Evolutionary conservation across 2,329 filamentous ascomycete genomes (phyloP), one percentile per base, ranked within the genome.

Genomic region (Apiospora sp.): DNA sequence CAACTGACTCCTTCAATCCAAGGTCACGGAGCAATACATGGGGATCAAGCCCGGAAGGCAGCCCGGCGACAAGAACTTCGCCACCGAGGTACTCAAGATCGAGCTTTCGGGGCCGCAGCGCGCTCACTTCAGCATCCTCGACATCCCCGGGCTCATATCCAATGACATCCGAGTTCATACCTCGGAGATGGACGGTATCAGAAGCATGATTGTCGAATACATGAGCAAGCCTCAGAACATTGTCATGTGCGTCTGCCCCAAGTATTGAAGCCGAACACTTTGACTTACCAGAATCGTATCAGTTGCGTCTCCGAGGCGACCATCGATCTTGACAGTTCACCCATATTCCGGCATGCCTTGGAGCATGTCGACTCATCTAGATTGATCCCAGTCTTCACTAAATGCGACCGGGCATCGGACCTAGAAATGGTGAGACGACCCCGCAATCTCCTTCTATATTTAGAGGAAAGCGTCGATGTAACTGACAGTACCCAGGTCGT

Each of bases 361-460:
- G 46, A 75, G 1, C 51, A 80, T 24, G 79, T 81, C 2, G 75
- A 79, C 2, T 78, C 77, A 14, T 75, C 75, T 1, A 77, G 81
- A 2, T 74, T 82, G n/a, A 76, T 84, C 22, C 80, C 82, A 0
- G 82, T 83, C 0, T 80, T 83, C 41, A 84, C 82, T 0, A 83
- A 83, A 71, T 83, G 82, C 54, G 82, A 84, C n/a, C 75, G 76
- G 70, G 68, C 75, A 13, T 68, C 72, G 3, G 72, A 78, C 48
- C 72, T 75, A 6, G 71, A 74, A 44, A 71, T 72, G 58, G 75
- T 75, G 7, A 64, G 58, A 37, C 12, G 27, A 34, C 16, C 30
- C 58, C 58, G 3, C 22, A 41, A 3, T 12, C 46, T 49, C 10
- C 46, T n/a, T 49, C 37, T 10, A 41, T 10, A 37, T 8, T 37